Evolutionary conservation across 108 stramenopile species (phyloP).

Genomic region (Stephanodiscus minutulus): DNA sequence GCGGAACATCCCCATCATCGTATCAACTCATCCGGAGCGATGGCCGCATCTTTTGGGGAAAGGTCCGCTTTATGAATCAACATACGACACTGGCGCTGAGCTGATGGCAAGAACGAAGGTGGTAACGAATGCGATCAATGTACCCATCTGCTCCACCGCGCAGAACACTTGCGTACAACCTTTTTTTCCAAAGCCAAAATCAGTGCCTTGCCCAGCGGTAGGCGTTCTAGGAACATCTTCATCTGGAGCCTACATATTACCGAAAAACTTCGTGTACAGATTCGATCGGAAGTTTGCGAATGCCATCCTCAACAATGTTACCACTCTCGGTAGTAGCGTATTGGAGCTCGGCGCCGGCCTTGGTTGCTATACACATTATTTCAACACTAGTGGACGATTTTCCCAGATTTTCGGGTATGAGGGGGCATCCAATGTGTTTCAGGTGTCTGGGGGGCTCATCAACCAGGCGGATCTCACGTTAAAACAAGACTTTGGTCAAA

Average conservation of each 20-base stretch:
- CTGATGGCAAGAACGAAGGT: not conserved
- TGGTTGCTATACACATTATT: not conserved
- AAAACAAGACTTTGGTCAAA: slow-evolving; percentile 10
- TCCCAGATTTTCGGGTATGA: slow-evolving; percentile 2
- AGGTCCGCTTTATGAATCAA: slow-evolving; percentile 25
- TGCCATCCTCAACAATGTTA: slow-evolving; percentile 4
- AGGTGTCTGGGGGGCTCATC: slow-evolving; percentile 1
- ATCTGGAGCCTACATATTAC: not conserved
- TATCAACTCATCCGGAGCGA: slow-evolving; percentile 18
- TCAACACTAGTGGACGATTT: not conserved
- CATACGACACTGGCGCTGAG: not conserved
- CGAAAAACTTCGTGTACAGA: slow-evolving; percentile 4
- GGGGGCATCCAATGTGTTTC: slow-evolving; percentile 8
- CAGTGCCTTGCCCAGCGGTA: not conserved
- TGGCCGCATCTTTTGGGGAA: slow-evolving; percentile 24
- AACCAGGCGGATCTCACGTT: slow-evolving; percentile 5
- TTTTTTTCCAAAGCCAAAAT: not conserved
- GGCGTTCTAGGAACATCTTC: not conserved
- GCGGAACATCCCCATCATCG: slow-evolving; percentile 11
- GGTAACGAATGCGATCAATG: not conserved
- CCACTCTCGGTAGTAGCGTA: not conserved
- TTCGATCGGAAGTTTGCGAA: not conserved
- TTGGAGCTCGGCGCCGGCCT: slow-evolving; percentile 8
- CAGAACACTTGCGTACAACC: slow-evolving; percentile 1
- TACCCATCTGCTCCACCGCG: slow-evolving; percentile 3